Evolutionary conservation across 768 basidiomycete species (phyloP).

Genomic region (Tylopilus plumbeoviolaceoides): DNA sequence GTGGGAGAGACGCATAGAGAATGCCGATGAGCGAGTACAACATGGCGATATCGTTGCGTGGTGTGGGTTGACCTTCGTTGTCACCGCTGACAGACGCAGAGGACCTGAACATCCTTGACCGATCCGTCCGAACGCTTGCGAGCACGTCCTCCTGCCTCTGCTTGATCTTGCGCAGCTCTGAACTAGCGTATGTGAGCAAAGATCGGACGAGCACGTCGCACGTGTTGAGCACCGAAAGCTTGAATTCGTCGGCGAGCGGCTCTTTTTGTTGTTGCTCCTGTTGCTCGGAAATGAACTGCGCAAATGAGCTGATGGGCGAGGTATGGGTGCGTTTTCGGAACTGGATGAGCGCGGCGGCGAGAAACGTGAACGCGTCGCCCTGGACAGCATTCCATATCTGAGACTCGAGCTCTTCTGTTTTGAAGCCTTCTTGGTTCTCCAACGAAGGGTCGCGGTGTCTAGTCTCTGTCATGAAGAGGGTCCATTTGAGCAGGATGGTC

Average conservation of each 20-base stretch:
- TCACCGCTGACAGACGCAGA: slow-evolving; percentile 40
- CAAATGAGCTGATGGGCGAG: slow-evolving; percentile 35
- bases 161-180: slow-evolving; percentile 81
- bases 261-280: slow-evolving; percentile 36
- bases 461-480: slow-evolving; percentile 75
- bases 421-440: slow-evolving; percentile 62
- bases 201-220: slow-evolving; percentile 73
- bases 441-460: slow-evolving; percentile 64
- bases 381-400: slow-evolving; percentile 83
- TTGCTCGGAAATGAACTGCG: slow-evolving; percentile 35
- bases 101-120: slow-evolving; percentile 49
- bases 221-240: slow-evolving; percentile 52
- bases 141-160: slow-evolving; percentile 86
- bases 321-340: slow-evolving; percentile 38
- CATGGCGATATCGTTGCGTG: slow-evolving; percentile 81
- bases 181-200: slow-evolving; percentile 71
- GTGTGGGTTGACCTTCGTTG: slow-evolving; percentile 42
- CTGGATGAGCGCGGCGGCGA: slow-evolving; percentile 56
- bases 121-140: slow-evolving; percentile 61
- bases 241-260: slow-evolving; percentile 39
- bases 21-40: slow-evolving; percentile 81
- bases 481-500: slow-evolving; percentile 79
- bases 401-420: slow-evolving; percentile 74
- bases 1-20: slow-evolving; percentile 68
- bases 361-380: slow-evolving; percentile 74